Conservation (phyloP, 176 grass and related monocot species). For the Microstegium vimineum region DNA sequence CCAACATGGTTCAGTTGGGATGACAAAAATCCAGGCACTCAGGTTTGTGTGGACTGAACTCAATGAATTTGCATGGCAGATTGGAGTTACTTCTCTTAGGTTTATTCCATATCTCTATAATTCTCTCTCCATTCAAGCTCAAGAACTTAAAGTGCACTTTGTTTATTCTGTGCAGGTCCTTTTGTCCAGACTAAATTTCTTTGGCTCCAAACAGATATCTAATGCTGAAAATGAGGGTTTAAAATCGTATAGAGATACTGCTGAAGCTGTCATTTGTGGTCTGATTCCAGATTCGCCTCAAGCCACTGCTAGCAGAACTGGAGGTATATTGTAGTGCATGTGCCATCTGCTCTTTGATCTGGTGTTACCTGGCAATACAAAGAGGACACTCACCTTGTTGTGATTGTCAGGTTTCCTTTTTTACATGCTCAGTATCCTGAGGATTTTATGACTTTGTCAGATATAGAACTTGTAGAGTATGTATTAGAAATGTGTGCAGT, state of each 20-base stretch:
- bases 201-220: slow-evolving; percentile 71
- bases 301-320: slow-evolving; percentile 86
- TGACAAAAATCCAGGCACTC: slow-evolving; percentile 91
- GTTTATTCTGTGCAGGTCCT: slow-evolving; percentile 60
- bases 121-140: not conserved
- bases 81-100: not conserved
- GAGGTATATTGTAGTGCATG: slow-evolving; percentile 40
- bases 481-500: not conserved
- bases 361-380: not conserved
- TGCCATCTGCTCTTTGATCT: not conserved
- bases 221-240: slow-evolving; percentile 87
- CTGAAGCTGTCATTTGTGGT: slow-evolving; percentile 87
- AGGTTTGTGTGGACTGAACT: slow-evolving; percentile 46
- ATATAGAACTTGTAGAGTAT: not conserved
- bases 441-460: not conserved
- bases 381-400: not conserved
- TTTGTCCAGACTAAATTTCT: slow-evolving; percentile 90
- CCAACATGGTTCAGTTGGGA: slow-evolving; percentile 99
- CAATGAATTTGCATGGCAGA: not conserved
- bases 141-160: slow-evolving; percentile 17
- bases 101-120: not conserved
- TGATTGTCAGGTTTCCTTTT: not conserved
- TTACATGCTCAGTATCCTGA: not conserved
- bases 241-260: slow-evolving; percentile 78
- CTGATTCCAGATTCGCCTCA: slow-evolving; percentile 94